phyloP scores from a whole-genome alignment of 371 early-diverging fungal species.

The Mortierella sp. region DNA sequence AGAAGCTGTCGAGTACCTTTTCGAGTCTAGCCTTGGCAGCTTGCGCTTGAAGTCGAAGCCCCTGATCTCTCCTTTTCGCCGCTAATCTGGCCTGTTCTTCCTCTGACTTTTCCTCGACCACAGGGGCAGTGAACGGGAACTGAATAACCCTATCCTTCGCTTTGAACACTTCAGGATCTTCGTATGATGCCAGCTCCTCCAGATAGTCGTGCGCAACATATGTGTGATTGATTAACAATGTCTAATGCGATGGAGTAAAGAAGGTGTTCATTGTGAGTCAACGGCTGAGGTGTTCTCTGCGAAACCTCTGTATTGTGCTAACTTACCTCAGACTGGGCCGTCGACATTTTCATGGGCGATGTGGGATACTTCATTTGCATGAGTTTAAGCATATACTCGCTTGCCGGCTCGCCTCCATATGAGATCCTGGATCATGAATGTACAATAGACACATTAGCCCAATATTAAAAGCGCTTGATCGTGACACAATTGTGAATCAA shows the following conservation, averaged over 20 bases:
- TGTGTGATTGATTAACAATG: conserved; percentile 71
- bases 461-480: background rate
- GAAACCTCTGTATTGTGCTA: no score
- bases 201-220: conserved; percentile 83
- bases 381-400: conserved; percentile 84
- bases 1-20: conserved; percentile 62
- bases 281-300: no score
- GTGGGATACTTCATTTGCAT: conserved; percentile 92
- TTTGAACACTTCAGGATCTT: conserved; percentile 64
- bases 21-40: conserved; percentile 83
- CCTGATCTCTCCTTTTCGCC: conserved; percentile 79
- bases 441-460: background rate
- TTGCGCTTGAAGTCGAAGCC: conserved; percentile 78
- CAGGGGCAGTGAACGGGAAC: conserved; percentile 76
- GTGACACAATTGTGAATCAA: no score
- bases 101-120: conserved; percentile 78
- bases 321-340: conserved; percentile 79
- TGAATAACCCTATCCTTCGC: conserved; percentile 74
- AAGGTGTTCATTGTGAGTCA: no score
- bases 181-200: conserved; percentile 65
- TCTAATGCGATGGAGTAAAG: no score
- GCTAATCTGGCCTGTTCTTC: conserved; percentile 80
- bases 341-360: conserved; percentile 85
- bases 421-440: conserved; percentile 57
- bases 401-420: conserved; percentile 77